phyloP scores from a whole-genome alignment of 805 yeast genomes.

The Zygotorulaspora sp. region DNA sequence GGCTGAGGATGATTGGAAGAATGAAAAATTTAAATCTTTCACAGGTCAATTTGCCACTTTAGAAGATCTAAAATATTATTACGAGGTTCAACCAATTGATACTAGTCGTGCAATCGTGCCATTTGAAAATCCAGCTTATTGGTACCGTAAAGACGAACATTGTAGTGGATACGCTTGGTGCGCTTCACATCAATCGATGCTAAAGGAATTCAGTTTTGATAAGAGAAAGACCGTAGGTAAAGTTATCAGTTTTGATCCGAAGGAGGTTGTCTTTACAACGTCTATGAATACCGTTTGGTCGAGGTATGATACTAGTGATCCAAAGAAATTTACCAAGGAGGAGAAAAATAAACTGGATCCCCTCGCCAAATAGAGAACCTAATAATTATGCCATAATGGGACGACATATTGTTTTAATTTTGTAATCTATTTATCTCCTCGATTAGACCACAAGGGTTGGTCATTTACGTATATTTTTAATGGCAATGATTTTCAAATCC shows the following conservation, averaged over 20 bases:
- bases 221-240: slow-evolving; percentile 8
- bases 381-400: too few species aligned
- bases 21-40: slow-evolving; percentile 5
- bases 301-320: neutral
- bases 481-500: too few species aligned
- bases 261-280: slow-evolving; percentile 1
- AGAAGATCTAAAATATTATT: slow-evolving; percentile 13
- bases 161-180: slow-evolving; percentile 16
- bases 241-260: slow-evolving; percentile 5
- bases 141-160: slow-evolving; percentile 9
- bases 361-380: too few species aligned
- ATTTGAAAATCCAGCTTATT: slow-evolving; percentile 7
- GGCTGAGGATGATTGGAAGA: slow-evolving; percentile 16
- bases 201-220: slow-evolving; percentile 13
- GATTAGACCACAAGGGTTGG: too few species aligned
- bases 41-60: slow-evolving; percentile 1
- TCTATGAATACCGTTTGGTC: slow-evolving; percentile 3
- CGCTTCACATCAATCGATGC: slow-evolving; percentile 10
- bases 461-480: too few species aligned
- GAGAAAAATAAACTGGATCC: neutral
- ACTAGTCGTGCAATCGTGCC: slow-evolving; percentile 11
- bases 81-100: slow-evolving; percentile 6
- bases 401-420: too few species aligned
- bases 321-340: neutral
- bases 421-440: too few species aligned